Conservation (phyloP, 352 stramenopile species). For the Globisporangium alternatum region DNA sequence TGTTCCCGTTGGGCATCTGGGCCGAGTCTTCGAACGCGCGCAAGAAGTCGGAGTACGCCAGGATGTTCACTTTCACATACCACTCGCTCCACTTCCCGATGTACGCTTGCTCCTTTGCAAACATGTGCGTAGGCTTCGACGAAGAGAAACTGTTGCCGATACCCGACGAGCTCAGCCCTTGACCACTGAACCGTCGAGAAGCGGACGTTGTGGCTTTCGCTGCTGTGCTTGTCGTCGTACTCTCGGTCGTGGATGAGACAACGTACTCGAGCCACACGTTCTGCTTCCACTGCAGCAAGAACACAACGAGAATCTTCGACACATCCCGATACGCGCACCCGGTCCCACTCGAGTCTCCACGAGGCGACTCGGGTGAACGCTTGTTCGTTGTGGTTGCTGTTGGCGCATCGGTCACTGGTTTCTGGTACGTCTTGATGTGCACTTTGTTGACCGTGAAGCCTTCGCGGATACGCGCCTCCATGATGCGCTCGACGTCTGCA, state of each 20-base stretch:
- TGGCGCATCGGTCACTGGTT: slow-evolving; percentile 21
- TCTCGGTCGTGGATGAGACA: slow-evolving; percentile 63
- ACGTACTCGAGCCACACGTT: slow-evolving; percentile 90
- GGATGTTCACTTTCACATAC: slow-evolving; percentile 86
- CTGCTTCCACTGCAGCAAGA: slow-evolving; percentile 86
- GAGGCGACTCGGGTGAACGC: slow-evolving; percentile 11
- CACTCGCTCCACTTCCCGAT: slow-evolving; percentile 60
- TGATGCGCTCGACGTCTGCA: slow-evolving; percentile 74
- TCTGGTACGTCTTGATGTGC: slow-evolving; percentile 51
- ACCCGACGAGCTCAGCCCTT: slow-evolving; percentile 10
- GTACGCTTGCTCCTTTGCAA: slow-evolving; percentile 40
- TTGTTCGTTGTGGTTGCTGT: slow-evolving; percentile 15
- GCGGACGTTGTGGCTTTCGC: background rate
- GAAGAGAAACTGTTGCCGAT: slow-evolving; percentile 17
- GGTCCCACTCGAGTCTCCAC: slow-evolving; percentile 6
- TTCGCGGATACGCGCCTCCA: slow-evolving; percentile 77
- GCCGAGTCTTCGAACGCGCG: slow-evolving; percentile 74
- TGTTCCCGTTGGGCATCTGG: slow-evolving; percentile 21
- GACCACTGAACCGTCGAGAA: slow-evolving; percentile 10
- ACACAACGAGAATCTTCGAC: slow-evolving; percentile 77
- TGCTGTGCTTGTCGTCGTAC: slow-evolving; percentile 7
- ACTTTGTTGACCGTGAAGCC: slow-evolving; percentile 85
- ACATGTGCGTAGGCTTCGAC: slow-evolving; percentile 27
- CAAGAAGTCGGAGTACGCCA: slow-evolving; percentile 79
- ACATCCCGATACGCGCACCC: slow-evolving; percentile 24